Percentiles rank a stretch among this genome's conserved stretches.
phyloP scores from a whole-genome alignment of 2,329 filamentous ascomycete genomes.

The Pseudodiploospora longispora region DNA sequence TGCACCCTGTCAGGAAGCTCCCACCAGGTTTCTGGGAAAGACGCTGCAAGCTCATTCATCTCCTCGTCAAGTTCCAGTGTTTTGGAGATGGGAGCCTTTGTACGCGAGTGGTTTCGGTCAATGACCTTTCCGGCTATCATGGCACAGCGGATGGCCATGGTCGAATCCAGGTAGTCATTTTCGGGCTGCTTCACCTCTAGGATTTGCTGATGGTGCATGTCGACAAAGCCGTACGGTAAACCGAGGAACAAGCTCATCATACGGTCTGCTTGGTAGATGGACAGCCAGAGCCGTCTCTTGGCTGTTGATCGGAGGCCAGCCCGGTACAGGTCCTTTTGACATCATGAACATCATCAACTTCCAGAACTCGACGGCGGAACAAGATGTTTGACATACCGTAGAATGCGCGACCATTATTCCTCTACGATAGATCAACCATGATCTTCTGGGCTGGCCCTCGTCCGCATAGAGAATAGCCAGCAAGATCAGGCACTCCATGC shows the following conservation, averaged over 20 bases:
- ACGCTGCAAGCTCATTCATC: constrained; percentile 28
- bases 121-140: constrained; percentile 33
- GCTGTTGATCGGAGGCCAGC: constrained; percentile 8
- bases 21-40: constrained; percentile 29
- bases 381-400: constrained; percentile 22
- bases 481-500: constrained; percentile 34
- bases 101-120: constrained; percentile 28
- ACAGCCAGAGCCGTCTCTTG: constrained; percentile 16
- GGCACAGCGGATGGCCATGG: constrained; percentile 16
- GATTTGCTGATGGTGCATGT: constrained; percentile 11
- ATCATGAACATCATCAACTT: neutral
- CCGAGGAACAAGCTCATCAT: constrained; percentile 36
- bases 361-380: neutral
- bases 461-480: constrained; percentile 35
- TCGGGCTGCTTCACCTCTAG: constrained; percentile 1
- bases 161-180: constrained; percentile 3
- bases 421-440: constrained; percentile 33
- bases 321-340: constrained; percentile 3
- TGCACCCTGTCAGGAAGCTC: constrained; percentile 19
- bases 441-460: constrained; percentile 33
- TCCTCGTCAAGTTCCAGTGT: constrained; percentile 33
- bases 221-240: constrained; percentile 19
- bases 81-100: constrained; percentile 24
- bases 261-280: constrained; percentile 26
- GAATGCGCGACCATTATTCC: constrained; percentile 33